These are phyloP conservation scores for Rutstroemia sp. DNA, from an alignment of 2,329 filamentous ascomycete genomes.

Conservation along the genomic window DNA sequence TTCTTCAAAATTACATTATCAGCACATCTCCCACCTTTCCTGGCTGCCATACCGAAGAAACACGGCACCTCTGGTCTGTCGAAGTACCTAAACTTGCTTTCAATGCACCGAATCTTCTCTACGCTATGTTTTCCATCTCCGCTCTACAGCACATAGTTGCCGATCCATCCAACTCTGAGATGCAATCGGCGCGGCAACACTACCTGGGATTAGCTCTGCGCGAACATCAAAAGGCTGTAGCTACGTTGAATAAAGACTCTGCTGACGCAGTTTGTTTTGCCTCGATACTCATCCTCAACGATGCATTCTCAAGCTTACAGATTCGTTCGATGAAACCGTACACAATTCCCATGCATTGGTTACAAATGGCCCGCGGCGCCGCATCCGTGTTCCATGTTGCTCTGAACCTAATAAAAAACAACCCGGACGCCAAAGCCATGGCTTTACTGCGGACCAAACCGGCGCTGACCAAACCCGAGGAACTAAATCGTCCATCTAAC, in stretches of 20 bases:
- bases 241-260: conserved; percentile 2
- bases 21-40: conserved; percentile 9
- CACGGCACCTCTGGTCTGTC: conserved; percentile 9
- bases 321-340: conserved; percentile 14
- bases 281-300: conserved; percentile 12
- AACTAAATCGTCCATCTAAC: conserved; percentile 1
- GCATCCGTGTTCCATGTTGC: conserved; percentile 11
- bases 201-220: conserved; percentile 12
- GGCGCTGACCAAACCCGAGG: conserved; percentile 6
- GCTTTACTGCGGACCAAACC: conserved; percentile 7
- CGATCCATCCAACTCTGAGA: conserved; percentile 11
- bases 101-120: conserved; percentile 10
- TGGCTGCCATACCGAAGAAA: conserved; percentile 4
- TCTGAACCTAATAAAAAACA: conserved; percentile 6
- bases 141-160: conserved; percentile 11
- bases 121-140: conserved; percentile 14
- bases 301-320: conserved; percentile 14
- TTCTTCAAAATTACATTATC: conserved; percentile 13
- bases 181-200: conserved; percentile 10
- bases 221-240: conserved; percentile 13
- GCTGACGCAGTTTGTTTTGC: conserved; percentile 15
- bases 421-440: conserved; percentile 10
- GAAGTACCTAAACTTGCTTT: conserved; percentile 14
- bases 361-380: conserved; percentile 13
- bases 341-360: conserved; percentile 13